Evolutionary conservation across 1,139 yeast species (phyloP).

Genomic region (Waltiozyma sp.): DNA sequence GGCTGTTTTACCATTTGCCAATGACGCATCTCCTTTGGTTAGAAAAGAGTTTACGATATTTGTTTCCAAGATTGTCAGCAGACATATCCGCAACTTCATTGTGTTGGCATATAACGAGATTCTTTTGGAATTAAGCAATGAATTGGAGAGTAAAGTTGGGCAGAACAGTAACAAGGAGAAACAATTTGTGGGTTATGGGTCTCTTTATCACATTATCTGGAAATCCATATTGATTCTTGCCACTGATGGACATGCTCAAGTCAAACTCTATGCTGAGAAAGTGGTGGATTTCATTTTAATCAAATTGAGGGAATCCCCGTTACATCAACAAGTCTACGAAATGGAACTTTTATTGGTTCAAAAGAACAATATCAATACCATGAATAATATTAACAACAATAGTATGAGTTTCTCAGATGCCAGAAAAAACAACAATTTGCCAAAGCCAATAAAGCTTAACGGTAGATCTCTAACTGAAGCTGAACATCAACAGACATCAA

Average conservation of each 20-base stretch:
- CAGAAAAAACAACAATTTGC: constrained; percentile 24
- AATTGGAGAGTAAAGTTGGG: constrained; percentile 12
- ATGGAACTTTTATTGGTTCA: constrained; percentile 55
- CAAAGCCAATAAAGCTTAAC: constrained; percentile 17
- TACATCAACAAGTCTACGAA: constrained; percentile 51
- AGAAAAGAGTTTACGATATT: constrained; percentile 76
- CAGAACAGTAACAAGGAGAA: constrained; percentile 28
- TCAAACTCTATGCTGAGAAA: constrained; percentile 59
- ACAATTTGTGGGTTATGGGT: constrained; percentile 68
- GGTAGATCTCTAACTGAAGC: constrained; percentile 10
- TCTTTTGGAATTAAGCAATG: constrained; percentile 25
- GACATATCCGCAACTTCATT: constrained; percentile 63
- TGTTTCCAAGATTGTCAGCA: constrained; percentile 61
- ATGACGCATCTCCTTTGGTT: constrained; percentile 86
- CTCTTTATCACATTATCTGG: constrained; percentile 84
- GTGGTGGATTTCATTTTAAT: constrained; percentile 68
- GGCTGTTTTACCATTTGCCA: constrained; percentile 37
- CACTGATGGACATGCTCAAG: constrained; percentile 85
- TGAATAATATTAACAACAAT: constrained; percentile 22
- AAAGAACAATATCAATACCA: not conserved
- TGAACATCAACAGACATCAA: not conserved
- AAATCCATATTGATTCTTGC: constrained; percentile 68
- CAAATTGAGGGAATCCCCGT: constrained; percentile 49
- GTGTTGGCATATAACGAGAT: constrained; percentile 83
- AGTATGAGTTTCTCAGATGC: constrained; percentile 16